Base-by-base conservation (phyloP, 2,329 filamentous ascomycete species). In the Escovopsis sp. region DNA sequence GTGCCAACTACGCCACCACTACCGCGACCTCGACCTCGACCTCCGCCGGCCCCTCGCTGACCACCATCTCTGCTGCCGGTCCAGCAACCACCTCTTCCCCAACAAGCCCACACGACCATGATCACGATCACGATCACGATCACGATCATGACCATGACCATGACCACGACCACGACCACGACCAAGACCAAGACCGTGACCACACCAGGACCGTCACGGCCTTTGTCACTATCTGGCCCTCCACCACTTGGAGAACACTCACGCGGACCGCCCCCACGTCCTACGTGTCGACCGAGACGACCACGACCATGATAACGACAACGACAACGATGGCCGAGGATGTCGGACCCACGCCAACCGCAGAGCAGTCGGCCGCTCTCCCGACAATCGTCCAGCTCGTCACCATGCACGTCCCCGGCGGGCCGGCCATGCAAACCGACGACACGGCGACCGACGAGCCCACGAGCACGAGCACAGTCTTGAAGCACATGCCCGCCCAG, bases 221-320 rank as follows among this genome's bases (percentile, higher is more conserved):
- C 30, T 55, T 51, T 6, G 59, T 60, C 33, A 60, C 65, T 9
- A 32, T 36, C 3, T 26, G 19, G 33, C 42, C 39, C 39, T 41
- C 43, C 26, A 48, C 30, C 7, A 26, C 36, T 12, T 47, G 42
- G 43, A 46, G 43, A 39, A 45, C 47, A 11, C 42, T 47, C 30
- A 47, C 39, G 38, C 37, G 45, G 15, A 52, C 49, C 11, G 49
- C 32, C 34, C 28, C 44, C 2, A 33, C 36, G 1, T 37, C 40
- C 26, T 37, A 38, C 18, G 23, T 30, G n/a, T 26, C 42, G 15
- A 39, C 42, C 12, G 12, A 35, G 12, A 11, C 41, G 6, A 12
- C 26, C n/a, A 33, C 11, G 15, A 33, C n/a, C n/a, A 33, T 15
- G 9, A 38, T 8, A 38, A 18, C 36, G 18, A n/a, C 33, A 7